Percentiles rank a stretch among this genome's conserved stretches.
Evolutionary conservation across 768 basidiomycete genomes (phyloP).

Genomic region (Chalciporus chontae): DNA sequence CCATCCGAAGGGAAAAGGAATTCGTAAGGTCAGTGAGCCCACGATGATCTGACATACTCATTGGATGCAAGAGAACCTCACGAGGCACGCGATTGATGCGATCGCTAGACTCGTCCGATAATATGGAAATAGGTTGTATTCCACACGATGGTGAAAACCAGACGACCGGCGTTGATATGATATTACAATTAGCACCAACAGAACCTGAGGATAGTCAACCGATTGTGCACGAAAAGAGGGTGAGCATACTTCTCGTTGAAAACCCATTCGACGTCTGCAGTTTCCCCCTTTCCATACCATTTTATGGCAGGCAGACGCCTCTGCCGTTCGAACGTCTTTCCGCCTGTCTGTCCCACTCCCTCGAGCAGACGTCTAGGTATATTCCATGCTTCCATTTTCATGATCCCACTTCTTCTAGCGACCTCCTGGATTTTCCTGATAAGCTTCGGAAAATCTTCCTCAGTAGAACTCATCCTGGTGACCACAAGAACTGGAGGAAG

Average conservation of each 20-base stretch:
- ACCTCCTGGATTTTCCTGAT: conserved; percentile 32
- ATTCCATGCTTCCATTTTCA: conserved; percentile 46
- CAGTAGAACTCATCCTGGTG: conserved; percentile 36
- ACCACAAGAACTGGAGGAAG: conserved; percentile 35
- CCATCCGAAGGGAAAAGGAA: too few relatives aligned
- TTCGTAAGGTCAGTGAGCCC: too few relatives aligned
- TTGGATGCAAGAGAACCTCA: too few relatives aligned
- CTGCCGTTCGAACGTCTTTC: conserved; percentile 28
- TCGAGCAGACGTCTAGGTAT: conserved; percentile 31
- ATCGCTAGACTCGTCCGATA: too few relatives aligned
- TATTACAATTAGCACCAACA: conserved; percentile 34
- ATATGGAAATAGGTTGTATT: too few relatives aligned
- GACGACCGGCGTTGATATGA: too few relatives aligned
- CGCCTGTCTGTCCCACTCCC: conserved; percentile 26
- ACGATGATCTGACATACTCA: too few relatives aligned
- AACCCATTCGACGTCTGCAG: conserved; percentile 36
- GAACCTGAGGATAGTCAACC: conserved; percentile 25
- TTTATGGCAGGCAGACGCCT: conserved; percentile 43
- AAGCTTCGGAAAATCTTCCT: conserved; percentile 31
- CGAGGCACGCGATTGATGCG: too few relatives aligned
- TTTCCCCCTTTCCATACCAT: conserved; percentile 43
- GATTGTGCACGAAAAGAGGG: too few relatives aligned
- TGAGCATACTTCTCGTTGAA: conserved; percentile 44
- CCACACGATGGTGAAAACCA: too few relatives aligned
- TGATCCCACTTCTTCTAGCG: conserved; percentile 31